These are phyloP conservation scores for Petunia axillaris DNA, from an alignment of 257 asterid genomes.

Conservation along the genomic window DNA sequence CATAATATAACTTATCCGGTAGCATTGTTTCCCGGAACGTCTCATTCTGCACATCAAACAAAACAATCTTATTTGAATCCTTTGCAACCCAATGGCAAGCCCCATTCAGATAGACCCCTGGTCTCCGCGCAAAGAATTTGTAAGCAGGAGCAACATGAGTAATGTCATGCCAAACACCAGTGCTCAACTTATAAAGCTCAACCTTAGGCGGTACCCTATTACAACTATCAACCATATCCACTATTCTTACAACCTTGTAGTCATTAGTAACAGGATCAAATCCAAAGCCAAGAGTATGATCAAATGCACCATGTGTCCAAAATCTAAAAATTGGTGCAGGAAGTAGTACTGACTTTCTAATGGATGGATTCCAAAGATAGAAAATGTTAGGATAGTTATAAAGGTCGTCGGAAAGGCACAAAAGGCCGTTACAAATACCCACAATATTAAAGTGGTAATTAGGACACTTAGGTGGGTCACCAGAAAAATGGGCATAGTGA, in stretches of 20 bases:
- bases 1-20: no score
- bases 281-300: neutral
- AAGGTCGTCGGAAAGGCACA: no score
- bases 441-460: no score
- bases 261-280: neutral
- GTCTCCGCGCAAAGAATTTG: neutral
- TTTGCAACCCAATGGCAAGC: no score
- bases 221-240: neutral
- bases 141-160: neutral
- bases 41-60: no score
- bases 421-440: no score
- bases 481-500: no score
- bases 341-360: neutral
- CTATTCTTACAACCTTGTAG: neutral
- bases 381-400: no score
- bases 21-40: no score
- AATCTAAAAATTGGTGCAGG: neutral
- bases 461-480: no score
- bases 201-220: neutral
- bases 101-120: neutral
- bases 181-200: neutral
- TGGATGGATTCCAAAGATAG: neutral
- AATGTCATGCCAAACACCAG: neutral
- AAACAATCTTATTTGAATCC: no score
- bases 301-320: neutral